Conservation (phyloP, 2,329 filamentous ascomycete species). For the Phialemoniopsis sp. region DNA sequence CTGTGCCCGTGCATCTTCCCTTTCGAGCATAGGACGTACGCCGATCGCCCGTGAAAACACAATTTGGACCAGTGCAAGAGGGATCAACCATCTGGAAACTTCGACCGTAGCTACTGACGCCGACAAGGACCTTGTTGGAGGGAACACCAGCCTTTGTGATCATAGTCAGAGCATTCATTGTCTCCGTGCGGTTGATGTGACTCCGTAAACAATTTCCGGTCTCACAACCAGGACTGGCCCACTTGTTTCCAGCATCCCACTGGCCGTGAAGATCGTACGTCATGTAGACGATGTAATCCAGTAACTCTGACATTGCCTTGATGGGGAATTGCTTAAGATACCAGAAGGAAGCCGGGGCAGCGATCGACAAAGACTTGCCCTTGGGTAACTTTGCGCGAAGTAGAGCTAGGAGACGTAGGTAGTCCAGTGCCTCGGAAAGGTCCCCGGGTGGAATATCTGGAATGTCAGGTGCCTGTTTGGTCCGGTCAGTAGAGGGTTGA, state of each 20-base stretch:
- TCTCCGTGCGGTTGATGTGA: constrained; percentile 1
- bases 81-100: constrained; percentile 6
- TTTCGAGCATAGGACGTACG: constrained; percentile 2
- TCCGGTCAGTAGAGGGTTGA: no score
- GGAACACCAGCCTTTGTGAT: constrained; percentile 9
- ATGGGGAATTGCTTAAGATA: constrained; percentile 26
- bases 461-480: no score
- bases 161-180: background rate
- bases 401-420: no score
- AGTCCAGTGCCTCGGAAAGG: no score
- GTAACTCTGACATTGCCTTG: constrained; percentile 14
- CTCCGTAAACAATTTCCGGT: background rate
- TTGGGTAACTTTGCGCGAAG: no score
- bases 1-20: constrained; percentile 5
- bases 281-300: constrained; percentile 28
- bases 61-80: constrained; percentile 4
- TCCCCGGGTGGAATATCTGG: background rate
- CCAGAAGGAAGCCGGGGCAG: background rate
- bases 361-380: no score
- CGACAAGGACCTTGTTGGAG: constrained; percentile 6
- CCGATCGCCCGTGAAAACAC: constrained; percentile 3
- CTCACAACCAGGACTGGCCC: background rate
- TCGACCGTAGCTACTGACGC: constrained; percentile 8
- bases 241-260: constrained; percentile 24
- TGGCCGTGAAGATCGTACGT: constrained; percentile 31